Evolutionary conservation across 345 rosid species (phyloP), one percentile per base, ranked within the genome.

Genomic region (Acer saccharum): DNA sequence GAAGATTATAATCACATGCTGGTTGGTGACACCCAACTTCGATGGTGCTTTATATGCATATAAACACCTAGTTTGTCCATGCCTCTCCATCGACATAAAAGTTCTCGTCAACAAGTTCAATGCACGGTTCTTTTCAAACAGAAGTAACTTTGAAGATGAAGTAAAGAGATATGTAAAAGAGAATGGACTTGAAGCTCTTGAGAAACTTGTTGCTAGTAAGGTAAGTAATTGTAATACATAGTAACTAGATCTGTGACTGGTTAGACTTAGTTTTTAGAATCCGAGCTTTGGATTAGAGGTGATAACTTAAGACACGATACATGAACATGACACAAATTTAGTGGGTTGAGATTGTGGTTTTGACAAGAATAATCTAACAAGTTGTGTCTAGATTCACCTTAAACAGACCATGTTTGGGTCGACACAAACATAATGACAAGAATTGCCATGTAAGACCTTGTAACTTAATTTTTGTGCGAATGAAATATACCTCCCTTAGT

Each of bases 31-130:
- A n/a, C 84, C 83, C 20, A 10, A 64, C 61, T 86, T 86, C 7
- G 60, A 81, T 29, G 88, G 84, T 68, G 78, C 88, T 17, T 41
- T 81, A 2, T 80, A 78, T 50, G 67, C 76, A 21, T 85, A 85
- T 25, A 61, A 76, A 61, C 77, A 78, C 48, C 67, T 85, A 35
- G 75, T 85, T 60, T 82, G 52, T 21, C 82, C 81, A 46, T 80
- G 78, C 48, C 78, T 85, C n/a, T 72, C 32, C 7, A 0, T 72
- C 65, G 72, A 50, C 63, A 29, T 65, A 1, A 52, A 55, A 44
- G 23, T 72, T 35, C 32, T 79, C 35, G 55, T 35, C 43, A 69
- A 73, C 68, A 57, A 60, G 70, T 75, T 85, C 16, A 79, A n/a
- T 65, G 70, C 69, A 65, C 46, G 16, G 52, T 41, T 72, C 5